These are phyloP conservation scores for Pharus latifolius DNA, from an alignment of 176 grass and related monocot species.

Conservation along the genomic window DNA sequence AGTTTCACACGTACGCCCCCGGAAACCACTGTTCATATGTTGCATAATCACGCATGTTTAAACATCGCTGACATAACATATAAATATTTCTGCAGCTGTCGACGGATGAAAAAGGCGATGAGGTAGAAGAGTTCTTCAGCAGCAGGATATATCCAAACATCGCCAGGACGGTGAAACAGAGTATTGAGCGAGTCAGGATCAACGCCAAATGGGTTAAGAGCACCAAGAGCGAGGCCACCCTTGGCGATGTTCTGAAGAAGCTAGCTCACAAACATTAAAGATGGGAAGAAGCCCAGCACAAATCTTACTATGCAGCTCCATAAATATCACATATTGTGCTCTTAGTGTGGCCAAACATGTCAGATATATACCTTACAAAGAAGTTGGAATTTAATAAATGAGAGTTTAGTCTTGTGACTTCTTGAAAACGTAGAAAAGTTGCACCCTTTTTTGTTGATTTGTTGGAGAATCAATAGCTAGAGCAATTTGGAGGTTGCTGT, in stretches of 20 bases:
- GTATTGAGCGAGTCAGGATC: conserved; percentile 69
- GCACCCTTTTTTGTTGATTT: too few relatives aligned
- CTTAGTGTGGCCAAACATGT: neutral
- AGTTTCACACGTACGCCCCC: conserved; percentile 40
- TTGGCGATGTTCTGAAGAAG: conserved; percentile 43
- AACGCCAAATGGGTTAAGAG: conserved; percentile 71
- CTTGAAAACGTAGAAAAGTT: too few relatives aligned
- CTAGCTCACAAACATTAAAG: conserved; percentile 25
- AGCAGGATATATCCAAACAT: conserved; percentile 58
- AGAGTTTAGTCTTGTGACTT: neutral
- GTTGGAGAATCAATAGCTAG: too few relatives aligned
- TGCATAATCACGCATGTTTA: neutral
- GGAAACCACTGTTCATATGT: neutral
- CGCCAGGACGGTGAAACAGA: conserved; percentile 74
- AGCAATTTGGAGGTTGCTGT: too few relatives aligned
- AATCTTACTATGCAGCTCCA: too few relatives aligned
- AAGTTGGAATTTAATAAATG: conserved; percentile 1
- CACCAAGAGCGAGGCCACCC: conserved; percentile 49
- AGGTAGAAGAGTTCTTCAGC: conserved; percentile 74
- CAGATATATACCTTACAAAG: neutral
- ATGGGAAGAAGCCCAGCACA: neutral
- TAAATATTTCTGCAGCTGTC: conserved; percentile 39
- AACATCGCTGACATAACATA: neutral
- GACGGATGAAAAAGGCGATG: conserved; percentile 61
- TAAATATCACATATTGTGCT: neutral